Evolutionary conservation across 2,329 filamentous ascomycete species (phyloP), one percentile per base, ranked within the genome.

Genomic region (Hypoxylon sp.): DNA sequence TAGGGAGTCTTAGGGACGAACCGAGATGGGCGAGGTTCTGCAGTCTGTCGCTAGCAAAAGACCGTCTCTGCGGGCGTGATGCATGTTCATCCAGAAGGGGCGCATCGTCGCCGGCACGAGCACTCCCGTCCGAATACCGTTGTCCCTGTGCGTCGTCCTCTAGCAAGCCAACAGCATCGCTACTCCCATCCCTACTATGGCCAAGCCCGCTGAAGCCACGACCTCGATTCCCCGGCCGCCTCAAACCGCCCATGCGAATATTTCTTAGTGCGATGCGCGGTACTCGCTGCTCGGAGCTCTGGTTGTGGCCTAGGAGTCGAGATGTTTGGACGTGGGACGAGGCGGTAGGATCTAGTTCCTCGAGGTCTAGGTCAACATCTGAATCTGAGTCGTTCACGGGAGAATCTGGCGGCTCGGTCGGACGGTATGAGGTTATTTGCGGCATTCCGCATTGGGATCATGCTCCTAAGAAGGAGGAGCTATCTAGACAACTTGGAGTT

Each of bases 351-450:
- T 94, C 91, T 70, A 96, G 88, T 82, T 95, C 92, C 74, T 93
- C 86, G 71, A 93, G 85, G 73, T 94, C 91, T 73, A 96, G 83
- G 68, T 92, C 90, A 71, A 90, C 87, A 76, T 95, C 91, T 67
- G 90, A 92, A 77, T 94, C 91, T 76, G 89, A 92, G 76, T 93
- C 91, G 79, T 89, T 83, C 73, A 82, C 79, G 65, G 85, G 84
- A 64, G 86, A 87, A 79, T 91, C 88, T 79, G 89, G 89, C 74
- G 86, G 85, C 77, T 89, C 85, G 74, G 86, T 81, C 72, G 81
- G 79, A 74, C 81, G 82, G 76, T 84, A 82, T 32, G 81, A 77
- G 59, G 80, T 80, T 81, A 82, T 79, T 74, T 83, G 78, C 84
- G 86, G 84, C 86, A 89, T 77, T 87, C 84, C 84, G 83, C 78